phyloP scores from a whole-genome alignment of 352 stramenopile species.

The Pythium aristosporum region DNA sequence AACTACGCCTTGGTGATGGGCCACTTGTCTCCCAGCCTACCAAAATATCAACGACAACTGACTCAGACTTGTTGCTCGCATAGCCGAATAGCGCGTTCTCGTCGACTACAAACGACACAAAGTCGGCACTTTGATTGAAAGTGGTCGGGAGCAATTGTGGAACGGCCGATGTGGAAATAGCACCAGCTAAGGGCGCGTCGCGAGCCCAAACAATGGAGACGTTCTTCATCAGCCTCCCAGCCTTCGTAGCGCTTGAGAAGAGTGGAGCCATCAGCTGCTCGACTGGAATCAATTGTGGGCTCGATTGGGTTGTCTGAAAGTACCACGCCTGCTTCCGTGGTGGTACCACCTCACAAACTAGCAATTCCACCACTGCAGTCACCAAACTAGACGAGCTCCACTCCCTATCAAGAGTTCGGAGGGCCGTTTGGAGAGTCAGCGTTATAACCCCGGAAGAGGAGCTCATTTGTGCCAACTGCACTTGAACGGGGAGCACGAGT shows the following conservation, averaged over 20 bases:
- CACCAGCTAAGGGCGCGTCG: not conserved
- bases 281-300: not conserved
- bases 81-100: slow-evolving; percentile 5
- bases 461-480: slow-evolving; percentile 19
- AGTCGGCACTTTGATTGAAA: slow-evolving; percentile 19
- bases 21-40: slow-evolving; percentile 14
- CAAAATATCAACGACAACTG: slow-evolving; percentile 16
- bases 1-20: not conserved
- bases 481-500: slow-evolving; percentile 18
- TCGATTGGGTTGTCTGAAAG: slow-evolving; percentile 1
- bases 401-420: not conserved
- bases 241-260: slow-evolving; percentile 4
- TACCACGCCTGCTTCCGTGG: slow-evolving; percentile 12
- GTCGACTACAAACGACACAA: slow-evolving; percentile 1
- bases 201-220: slow-evolving; percentile 16
- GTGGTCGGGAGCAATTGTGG: not conserved
- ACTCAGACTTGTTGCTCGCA: slow-evolving; percentile 7
- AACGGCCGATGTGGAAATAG: not conserved
- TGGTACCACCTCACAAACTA: slow-evolving; percentile 18
- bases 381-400: slow-evolving; percentile 11
- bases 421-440: slow-evolving; percentile 11
- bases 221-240: not conserved
- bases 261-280: not conserved
- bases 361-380: slow-evolving; percentile 11
- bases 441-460: not conserved